These are phyloP conservation scores for Inga oerstediana DNA, from an alignment of 306 rosid genomes.

Conservation along the genomic window DNA sequence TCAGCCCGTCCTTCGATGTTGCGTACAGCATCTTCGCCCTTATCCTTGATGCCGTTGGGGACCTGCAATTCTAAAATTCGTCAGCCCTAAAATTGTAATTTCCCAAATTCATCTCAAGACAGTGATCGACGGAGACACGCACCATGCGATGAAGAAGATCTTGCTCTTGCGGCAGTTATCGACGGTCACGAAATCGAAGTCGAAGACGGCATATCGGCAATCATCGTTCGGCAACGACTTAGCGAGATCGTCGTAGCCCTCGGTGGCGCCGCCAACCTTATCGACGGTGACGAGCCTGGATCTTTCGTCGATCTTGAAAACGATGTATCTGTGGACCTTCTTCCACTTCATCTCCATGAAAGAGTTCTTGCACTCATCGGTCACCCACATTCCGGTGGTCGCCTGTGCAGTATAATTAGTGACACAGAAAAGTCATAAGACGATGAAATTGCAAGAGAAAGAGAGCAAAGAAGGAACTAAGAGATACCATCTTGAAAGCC, in stretches of 20 bases:
- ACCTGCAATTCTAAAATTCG: constrained; percentile 47
- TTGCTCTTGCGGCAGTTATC: constrained; percentile 98
- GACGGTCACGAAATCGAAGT: constrained; percentile 96
- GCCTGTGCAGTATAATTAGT: constrained; percentile 48
- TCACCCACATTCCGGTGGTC: constrained; percentile 99
- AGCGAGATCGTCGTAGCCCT: constrained; percentile 79
- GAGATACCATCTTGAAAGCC: constrained; percentile 97
- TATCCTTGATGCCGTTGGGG: constrained; percentile 92
- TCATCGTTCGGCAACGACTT: constrained; percentile 89
- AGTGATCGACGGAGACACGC: constrained; percentile 29
- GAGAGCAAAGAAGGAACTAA: not conserved
- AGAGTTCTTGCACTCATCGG: constrained; percentile 95
- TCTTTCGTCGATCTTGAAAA: constrained; percentile 92
- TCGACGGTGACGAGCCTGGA: constrained; percentile 89
- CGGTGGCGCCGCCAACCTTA: constrained; percentile 91
- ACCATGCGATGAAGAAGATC: constrained; percentile 99
- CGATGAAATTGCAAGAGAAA: not conserved
- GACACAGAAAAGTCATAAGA: not conserved
- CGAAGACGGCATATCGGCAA: constrained; percentile 95
- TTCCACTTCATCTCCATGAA: constrained; percentile 99
- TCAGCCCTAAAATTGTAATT: not conserved
- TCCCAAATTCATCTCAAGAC: not conserved
- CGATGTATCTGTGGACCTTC: constrained; percentile 88
- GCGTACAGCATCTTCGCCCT: constrained; percentile 96
- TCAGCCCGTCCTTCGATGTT: constrained; percentile 91